Percentiles rank a stretch among this genome's conserved stretches.
phyloP scores from a whole-genome alignment of 202 grass and related monocot genomes.

The Zizania palustris region DNA sequence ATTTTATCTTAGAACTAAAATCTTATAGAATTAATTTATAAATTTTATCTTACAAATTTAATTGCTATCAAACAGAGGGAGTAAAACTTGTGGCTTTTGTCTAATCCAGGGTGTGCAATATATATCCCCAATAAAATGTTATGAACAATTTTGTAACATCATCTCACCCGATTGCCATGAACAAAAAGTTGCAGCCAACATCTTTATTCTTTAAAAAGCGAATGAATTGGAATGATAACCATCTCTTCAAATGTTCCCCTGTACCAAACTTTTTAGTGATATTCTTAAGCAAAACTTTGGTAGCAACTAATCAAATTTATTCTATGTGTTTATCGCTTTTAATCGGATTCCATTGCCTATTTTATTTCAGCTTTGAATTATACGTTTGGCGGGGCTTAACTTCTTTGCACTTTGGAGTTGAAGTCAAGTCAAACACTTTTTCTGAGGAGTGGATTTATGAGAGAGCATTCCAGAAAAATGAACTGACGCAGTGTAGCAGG shows the following conservation, averaged over 20 bases:
- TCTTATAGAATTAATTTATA: no score
- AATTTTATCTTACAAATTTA: no score
- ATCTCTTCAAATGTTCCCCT: background rate
- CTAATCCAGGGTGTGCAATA: background rate
- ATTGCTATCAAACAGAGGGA: no score
- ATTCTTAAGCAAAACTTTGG: no score
- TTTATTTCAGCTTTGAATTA: no score
- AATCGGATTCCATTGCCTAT: background rate
- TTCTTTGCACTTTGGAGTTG: no score
- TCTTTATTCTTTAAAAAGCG: background rate
- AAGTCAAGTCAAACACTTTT: no score
- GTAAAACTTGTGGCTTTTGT: background rate
- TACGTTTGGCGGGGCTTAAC: no score
- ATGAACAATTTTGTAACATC: background rate
- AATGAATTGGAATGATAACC: constrained; percentile 3
- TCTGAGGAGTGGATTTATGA: no score
- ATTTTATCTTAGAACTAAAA: no score
- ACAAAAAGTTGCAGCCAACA: background rate
- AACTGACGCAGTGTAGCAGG: no score
- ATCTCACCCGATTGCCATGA: background rate
- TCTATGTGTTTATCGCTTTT: background rate
- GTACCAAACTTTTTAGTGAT: background rate
- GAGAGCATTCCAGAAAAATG: no score
- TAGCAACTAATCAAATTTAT: background rate
- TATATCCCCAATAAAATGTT: background rate